Conservation (phyloP, 1,284 basidiomycete species). For the Puccinia horiana region DNA sequence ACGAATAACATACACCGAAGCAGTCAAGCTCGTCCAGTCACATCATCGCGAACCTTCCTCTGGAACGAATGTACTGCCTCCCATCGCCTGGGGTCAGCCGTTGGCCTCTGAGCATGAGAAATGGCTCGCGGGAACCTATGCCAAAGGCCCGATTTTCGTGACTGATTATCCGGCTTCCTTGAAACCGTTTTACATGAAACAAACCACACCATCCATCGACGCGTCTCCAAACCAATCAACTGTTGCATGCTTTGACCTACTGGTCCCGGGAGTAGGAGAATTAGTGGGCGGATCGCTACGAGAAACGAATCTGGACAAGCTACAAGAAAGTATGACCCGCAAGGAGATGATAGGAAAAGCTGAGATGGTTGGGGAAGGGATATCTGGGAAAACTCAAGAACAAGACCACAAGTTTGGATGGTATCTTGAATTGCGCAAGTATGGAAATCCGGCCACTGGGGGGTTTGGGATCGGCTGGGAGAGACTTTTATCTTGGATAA, state of each 20-base stretch:
- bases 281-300: slow-evolving; percentile 86
- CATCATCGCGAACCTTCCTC: not conserved
- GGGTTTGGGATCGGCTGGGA: slow-evolving; percentile 94
- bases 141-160: slow-evolving; percentile 77
- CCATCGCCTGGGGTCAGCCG: slow-evolving; percentile 66
- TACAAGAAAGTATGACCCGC: slow-evolving; percentile 61
- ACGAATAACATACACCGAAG: slow-evolving; percentile 79
- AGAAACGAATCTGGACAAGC: slow-evolving; percentile 68
- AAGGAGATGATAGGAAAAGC: slow-evolving; percentile 61
- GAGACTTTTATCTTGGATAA: slow-evolving; percentile 77
- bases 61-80: not conserved
- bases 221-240: not conserved
- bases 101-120: slow-evolving; percentile 89
- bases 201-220: not conserved
- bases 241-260: slow-evolving; percentile 89
- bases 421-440: slow-evolving; percentile 78
- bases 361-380: not conserved
- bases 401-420: slow-evolving; percentile 69
- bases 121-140: slow-evolving; percentile 71
- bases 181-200: slow-evolving; percentile 97
- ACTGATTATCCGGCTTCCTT: slow-evolving; percentile 77
- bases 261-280: slow-evolving; percentile 85
- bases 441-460: slow-evolving; percentile 81
- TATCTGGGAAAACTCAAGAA: slow-evolving; percentile 55
- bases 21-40: slow-evolving; percentile 66